Evolutionary conservation across 768 basidiomycete species (phyloP).

Genomic region (Trametes villosa): DNA sequence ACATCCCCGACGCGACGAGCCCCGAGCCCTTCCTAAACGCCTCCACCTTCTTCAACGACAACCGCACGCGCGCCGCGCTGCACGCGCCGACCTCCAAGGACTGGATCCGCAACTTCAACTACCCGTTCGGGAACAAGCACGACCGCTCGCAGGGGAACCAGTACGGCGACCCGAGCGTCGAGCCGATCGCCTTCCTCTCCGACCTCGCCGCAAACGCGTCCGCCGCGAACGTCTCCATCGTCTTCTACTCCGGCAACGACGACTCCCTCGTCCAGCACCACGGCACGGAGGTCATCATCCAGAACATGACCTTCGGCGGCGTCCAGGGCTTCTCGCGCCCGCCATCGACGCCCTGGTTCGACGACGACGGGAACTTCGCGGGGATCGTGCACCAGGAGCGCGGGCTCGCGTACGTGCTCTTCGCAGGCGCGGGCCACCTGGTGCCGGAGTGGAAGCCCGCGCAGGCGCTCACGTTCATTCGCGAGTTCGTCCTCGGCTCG

Average conservation of each 20-base stretch:
- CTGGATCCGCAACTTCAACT: constrained; percentile 42
- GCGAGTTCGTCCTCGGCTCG: constrained; percentile 69
- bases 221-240: constrained; percentile 50
- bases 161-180: constrained; percentile 24
- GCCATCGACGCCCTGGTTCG: constrained; percentile 71
- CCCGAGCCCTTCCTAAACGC: constrained; percentile 56
- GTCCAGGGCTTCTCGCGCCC: constrained; percentile 72
- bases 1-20: constrained; percentile 33
- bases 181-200: constrained; percentile 62
- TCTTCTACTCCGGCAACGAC: constrained; percentile 72
- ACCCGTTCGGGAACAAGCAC: constrained; percentile 40
- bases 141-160: constrained; percentile 20
- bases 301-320: constrained; percentile 85
- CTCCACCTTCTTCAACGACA: constrained; percentile 64
- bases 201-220: constrained; percentile 70
- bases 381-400: constrained; percentile 80
- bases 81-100: constrained; percentile 69
- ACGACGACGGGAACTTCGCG: constrained; percentile 59
- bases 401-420: constrained; percentile 50
- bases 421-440: constrained; percentile 45
- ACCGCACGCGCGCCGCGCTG: constrained; percentile 58
- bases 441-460: constrained; percentile 42
- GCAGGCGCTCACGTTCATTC: constrained; percentile 64
- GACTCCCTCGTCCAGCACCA: constrained; percentile 67
- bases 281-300: constrained; percentile 50